These are phyloP conservation scores for Lithocarpus polystachyus DNA, from an alignment of 306 rosid species.

Conservation along the genomic window DNA sequence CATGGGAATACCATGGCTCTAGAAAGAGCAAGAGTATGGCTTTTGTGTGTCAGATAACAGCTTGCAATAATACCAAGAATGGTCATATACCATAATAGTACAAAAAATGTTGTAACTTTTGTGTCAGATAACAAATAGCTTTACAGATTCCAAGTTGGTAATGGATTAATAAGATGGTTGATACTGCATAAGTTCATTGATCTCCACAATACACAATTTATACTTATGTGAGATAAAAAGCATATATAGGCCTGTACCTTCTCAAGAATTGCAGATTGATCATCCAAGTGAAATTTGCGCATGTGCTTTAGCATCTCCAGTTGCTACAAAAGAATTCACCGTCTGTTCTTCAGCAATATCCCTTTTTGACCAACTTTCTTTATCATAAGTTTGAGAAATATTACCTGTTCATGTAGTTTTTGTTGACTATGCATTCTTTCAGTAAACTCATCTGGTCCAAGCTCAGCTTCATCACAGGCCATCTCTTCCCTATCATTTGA, in stretches of 20 bases:
- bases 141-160: not conserved
- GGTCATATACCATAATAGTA: not conserved
- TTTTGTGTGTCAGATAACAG: no score
- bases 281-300: constrained; percentile 69
- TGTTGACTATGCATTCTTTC: constrained; percentile 54
- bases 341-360: constrained; percentile 15
- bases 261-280: constrained; percentile 76
- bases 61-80: not conserved
- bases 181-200: not conserved
- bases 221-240: not conserved
- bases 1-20: not conserved
- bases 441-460: constrained; percentile 63
- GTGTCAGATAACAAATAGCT: not conserved
- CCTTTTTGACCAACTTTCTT: not conserved
- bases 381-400: not conserved
- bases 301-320: constrained; percentile 76
- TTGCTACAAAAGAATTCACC: constrained; percentile 49
- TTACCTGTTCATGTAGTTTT: constrained; percentile 60
- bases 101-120: not conserved
- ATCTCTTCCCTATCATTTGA: constrained; percentile 67
- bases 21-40: not conserved
- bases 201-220: not conserved
- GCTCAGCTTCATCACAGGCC: constrained; percentile 92
- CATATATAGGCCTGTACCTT: constrained; percentile 41
- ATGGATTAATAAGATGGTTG: not conserved